Conservation (phyloP, 257 asterid species). For the Schizonepeta tenuifolia region DNA sequence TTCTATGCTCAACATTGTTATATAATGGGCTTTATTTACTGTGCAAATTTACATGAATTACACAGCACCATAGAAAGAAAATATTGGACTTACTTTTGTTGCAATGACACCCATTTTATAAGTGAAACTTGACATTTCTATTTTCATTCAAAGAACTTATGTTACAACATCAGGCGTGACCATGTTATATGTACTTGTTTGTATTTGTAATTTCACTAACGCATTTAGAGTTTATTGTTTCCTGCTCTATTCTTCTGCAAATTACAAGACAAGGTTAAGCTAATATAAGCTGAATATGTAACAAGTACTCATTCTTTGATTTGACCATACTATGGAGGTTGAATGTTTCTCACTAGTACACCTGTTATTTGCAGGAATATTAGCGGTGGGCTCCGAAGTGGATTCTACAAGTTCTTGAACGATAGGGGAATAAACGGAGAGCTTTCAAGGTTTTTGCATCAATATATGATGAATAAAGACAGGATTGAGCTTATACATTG, state of each 20-base stretch:
- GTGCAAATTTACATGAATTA: background rate
- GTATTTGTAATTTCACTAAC: no score
- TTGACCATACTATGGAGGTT: background rate
- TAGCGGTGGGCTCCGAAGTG: conserved; percentile 42
- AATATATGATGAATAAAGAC: conserved; percentile 63
- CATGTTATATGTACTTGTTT: no score
- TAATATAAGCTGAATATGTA: background rate
- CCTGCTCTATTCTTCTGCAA: no score
- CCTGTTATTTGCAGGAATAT: conserved; percentile 45
- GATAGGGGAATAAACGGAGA: conserved; percentile 51
- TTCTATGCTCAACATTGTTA: background rate
- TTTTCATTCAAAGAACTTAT: no score
- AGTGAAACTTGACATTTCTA: background rate
- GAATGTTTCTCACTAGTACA: conserved; percentile 27
- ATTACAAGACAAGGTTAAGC: no score
- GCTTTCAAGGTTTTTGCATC: conserved; percentile 58
- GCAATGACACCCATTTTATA: background rate
- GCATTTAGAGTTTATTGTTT: no score
- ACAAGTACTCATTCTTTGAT: background rate
- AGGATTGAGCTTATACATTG: conserved; percentile 56
- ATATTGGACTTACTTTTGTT: background rate
- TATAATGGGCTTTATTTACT: background rate
- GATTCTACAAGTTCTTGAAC: conserved; percentile 53
- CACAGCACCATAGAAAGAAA: background rate
- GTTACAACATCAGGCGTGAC: no score